These are phyloP conservation scores for Schwanniomyces sp. DNA, from an alignment of 805 yeast species.

Conservation along the genomic window DNA sequence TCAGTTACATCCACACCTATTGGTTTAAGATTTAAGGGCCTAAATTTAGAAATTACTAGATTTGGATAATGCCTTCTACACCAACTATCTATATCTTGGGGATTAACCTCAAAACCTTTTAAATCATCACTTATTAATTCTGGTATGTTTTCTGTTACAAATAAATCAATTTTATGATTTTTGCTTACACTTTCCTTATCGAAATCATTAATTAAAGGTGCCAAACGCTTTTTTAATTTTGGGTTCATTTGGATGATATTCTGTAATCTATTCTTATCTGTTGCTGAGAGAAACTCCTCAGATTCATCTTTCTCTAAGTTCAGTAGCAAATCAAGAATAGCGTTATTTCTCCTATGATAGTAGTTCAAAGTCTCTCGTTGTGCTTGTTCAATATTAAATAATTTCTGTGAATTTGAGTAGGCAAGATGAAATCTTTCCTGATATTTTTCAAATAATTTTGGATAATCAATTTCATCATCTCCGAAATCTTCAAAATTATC, in stretches of 20 bases:
- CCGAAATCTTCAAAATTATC: neutral
- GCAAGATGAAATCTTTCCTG: conserved; percentile 24
- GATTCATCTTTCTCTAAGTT: neutral
- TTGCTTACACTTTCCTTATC: conserved; percentile 13
- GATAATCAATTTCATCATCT: conserved; percentile 15
- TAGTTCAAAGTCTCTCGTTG: conserved; percentile 34
- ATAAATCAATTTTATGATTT: conserved; percentile 23
- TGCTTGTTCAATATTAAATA: conserved; percentile 31
- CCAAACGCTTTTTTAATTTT: conserved; percentile 13
- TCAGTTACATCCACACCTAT: neutral
- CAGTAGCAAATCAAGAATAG: conserved; percentile 28
- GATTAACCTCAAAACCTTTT: conserved; percentile 34
- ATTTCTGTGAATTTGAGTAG: conserved; percentile 19
- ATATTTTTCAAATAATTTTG: conserved; percentile 25
- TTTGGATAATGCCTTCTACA: conserved; percentile 33
- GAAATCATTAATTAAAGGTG: conserved; percentile 13
- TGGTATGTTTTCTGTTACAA: conserved; percentile 35
- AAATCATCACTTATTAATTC: conserved; percentile 39
- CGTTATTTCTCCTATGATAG: conserved; percentile 37
- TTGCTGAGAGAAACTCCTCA: conserved; percentile 1
- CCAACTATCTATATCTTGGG: conserved; percentile 41
- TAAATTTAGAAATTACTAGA: conserved; percentile 33
- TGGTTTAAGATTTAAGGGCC: conserved; percentile 22
- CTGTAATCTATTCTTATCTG: conserved; percentile 17
- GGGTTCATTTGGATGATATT: conserved; percentile 23